These are phyloP conservation scores for Colletotrichum simmondsii DNA, from an alignment of 2,329 filamentous ascomycete species.

Conservation along the genomic window DNA sequence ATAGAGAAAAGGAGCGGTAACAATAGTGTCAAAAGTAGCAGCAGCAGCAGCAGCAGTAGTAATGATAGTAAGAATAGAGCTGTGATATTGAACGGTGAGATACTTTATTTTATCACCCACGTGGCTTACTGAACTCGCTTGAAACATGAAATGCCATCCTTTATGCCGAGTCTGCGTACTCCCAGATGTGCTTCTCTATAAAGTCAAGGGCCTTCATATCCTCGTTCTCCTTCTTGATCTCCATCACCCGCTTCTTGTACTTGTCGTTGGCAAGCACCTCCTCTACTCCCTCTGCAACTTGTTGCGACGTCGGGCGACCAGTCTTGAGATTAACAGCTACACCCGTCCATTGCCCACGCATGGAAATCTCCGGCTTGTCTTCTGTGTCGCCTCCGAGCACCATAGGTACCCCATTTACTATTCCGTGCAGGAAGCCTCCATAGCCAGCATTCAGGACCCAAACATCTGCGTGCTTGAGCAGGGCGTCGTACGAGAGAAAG, in stretches of 20 bases:
- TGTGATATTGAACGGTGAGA: too few species aligned
- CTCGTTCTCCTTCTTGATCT: conserved; percentile 47
- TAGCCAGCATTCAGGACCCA: conserved; percentile 62
- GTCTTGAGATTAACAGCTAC: conserved; percentile 56
- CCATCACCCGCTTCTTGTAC: conserved; percentile 44
- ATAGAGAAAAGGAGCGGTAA: too few species aligned
- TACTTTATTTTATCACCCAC: too few species aligned
- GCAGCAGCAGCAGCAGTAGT: too few species aligned
- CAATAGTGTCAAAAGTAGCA: too few species aligned
- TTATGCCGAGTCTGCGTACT: conserved; percentile 14
- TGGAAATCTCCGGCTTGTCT: conserved; percentile 54
- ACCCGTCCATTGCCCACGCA: conserved; percentile 54
- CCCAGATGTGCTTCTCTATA: conserved; percentile 34
- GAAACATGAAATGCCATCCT: not conserved
- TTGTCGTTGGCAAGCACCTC: conserved; percentile 41
- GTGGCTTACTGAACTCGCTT: not conserved
- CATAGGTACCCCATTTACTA: conserved; percentile 58
- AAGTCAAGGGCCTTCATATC: conserved; percentile 35
- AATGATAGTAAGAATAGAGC: too few species aligned
- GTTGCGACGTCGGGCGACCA: conserved; percentile 42
- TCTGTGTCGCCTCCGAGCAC: conserved; percentile 55
- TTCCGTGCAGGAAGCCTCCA: conserved; percentile 56
- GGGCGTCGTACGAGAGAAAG: conserved; percentile 59
- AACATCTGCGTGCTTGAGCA: conserved; percentile 55
- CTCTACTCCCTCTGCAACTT: conserved; percentile 44